Base-by-base conservation (phyloP, 108 stramenopile genomes). In the Bacterosira constricta region DNA sequence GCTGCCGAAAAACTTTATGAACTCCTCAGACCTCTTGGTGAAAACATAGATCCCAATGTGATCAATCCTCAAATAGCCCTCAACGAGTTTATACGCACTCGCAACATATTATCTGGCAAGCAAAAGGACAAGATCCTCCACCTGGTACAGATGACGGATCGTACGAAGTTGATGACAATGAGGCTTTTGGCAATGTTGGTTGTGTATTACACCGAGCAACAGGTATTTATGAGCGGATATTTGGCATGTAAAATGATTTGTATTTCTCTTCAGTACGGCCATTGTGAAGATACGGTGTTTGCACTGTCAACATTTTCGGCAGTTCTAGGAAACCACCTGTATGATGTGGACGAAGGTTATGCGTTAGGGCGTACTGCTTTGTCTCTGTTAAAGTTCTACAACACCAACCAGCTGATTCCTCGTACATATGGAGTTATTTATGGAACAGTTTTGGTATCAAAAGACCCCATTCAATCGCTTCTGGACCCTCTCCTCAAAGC, bases 281-380 rank as follows among this genome's bases (percentile, higher is more conserved):
- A 69, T 30, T 69, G 68, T 18, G 68, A 69, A 32, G 68, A 69
- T 30, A 57, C 68, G 15, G 68, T 57, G 4, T 69, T 44, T 57
- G 68, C 68, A 6, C 18, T 69, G 30, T 45, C 68, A 29, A 29
- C 58, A 3, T 69, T 69, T 29, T 41, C 51, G 2, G 56, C 31
- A 10, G 27, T 56, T 6, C 11, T 56, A 5, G 30, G 42, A 15
- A 56, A 69, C 21, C 20, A 39, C 29, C 18, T 46, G 6, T n/a
- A 29, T 44, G 68, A 69, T 44, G n/a, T 23, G 18, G 29, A 69
- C 3, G 68, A 69, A 69, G 54, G 55, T 23, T 58, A 37, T 57
- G 26, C 54, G 20, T 34, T 69, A 4, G 68, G 44, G 1, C 54
- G 32, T 9, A 12, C 27, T 6, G n/a, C 68, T 8, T 18, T 69